Conservation (phyloP, 768 basidiomycete genomes). For the Lactifluus subvellereus region DNA sequence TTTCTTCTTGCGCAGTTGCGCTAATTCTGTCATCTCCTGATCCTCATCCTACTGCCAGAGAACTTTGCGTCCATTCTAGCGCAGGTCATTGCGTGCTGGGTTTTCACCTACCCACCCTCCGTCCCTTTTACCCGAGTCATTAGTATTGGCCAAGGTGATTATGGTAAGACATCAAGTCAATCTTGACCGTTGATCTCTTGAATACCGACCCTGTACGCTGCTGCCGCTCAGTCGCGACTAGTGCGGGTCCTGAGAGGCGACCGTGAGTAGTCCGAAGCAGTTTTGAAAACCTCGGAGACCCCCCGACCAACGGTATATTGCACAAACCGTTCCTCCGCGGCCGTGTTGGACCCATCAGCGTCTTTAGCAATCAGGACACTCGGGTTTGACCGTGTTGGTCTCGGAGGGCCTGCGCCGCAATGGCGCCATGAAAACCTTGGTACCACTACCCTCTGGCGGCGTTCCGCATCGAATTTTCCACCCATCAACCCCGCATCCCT, state of each 20-base stretch:
- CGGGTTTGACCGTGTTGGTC: background rate
- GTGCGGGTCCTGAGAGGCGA: constrained; percentile 10
- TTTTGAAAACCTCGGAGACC: background rate
- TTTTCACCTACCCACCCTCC: background rate
- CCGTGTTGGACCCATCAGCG: background rate
- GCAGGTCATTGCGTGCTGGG: background rate
- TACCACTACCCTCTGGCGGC: background rate
- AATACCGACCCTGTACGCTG: background rate
- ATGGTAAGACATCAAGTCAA: background rate
- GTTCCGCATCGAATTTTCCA: background rate
- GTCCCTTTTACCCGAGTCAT: background rate
- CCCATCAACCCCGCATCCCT: background rate
- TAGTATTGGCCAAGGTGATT: background rate
- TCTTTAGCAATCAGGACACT: background rate
- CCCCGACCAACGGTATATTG: background rate
- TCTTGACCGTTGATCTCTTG: background rate
- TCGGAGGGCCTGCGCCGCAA: background rate
- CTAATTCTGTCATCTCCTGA: constrained; percentile 14
- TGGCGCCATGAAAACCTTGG: background rate
- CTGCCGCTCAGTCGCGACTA: constrained; percentile 3
- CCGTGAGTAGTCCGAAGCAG: constrained; percentile 3
- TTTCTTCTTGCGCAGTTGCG: constrained; percentile 18
- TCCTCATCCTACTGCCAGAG: constrained; percentile 1
- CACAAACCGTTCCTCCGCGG: constrained; percentile 10
- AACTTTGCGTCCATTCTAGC: constrained; percentile 9